phyloP scores from a whole-genome alignment of 2,329 filamentous ascomycete species.

The Periconia sp. region DNA sequence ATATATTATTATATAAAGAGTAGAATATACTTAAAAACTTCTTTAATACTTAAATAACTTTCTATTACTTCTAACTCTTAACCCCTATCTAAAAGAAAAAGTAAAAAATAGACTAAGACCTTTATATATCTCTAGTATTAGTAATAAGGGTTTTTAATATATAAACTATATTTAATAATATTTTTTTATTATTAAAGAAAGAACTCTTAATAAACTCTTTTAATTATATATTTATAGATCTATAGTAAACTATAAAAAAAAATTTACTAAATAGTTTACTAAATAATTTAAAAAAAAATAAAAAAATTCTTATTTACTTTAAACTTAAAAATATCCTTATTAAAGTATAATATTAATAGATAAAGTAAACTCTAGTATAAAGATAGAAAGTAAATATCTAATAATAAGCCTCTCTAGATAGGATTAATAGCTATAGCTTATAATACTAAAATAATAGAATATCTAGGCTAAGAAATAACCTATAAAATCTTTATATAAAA shows the following conservation, averaged over 20 bases:
- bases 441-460: background rate
- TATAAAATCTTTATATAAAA: background rate
- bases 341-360: background rate
- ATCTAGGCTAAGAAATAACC: background rate
- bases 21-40: conserved; percentile 1
- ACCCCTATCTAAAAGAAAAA: no score
- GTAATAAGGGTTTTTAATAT: no score
- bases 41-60: background rate
- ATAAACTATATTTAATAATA: no score
- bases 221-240: background rate
- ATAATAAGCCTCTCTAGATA: background rate
- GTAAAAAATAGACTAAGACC: no score
- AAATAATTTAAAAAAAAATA: background rate
- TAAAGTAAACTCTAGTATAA: background rate
- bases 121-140: no score
- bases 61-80: background rate
- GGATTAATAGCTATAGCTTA: background rate
- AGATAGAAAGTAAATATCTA: background rate
- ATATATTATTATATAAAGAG: background rate
- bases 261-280: background rate
- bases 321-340: background rate
- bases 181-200: no score
- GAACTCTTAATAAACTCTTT: no score
- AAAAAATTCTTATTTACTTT: background rate
- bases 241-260: background rate